Base-by-base conservation (phyloP, 768 basidiomycete genomes). In the Tulasnella sp. region DNA sequence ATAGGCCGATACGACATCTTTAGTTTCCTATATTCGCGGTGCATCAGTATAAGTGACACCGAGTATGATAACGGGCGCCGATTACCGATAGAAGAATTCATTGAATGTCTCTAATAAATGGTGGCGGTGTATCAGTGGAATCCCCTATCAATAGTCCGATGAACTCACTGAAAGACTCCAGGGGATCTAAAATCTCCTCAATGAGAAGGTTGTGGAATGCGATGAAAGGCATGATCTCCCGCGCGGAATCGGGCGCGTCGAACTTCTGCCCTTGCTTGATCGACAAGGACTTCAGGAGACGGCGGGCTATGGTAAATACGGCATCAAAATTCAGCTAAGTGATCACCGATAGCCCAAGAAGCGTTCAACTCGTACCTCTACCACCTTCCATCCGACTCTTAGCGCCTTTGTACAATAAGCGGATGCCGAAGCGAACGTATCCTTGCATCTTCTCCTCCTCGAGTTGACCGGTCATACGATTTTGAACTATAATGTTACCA, bases 361-460 rank as follows among this genome's bases (percentile, higher is more conserved):
- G 15, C 23, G 13, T 13, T n/a, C n/a, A n/a, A n/a, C 26, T 72
- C 80, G 48, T 64, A 88, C 91, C 89, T 74, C 88, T 73, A 13
- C 76, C 82, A 50, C 94, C 89, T 69, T 95, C 92, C 89, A 96
- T 93, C 29, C 85, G 76, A 63, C 85, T 81, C 64, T 82, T 85
- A 43, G 86, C 88, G 23, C 92, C 93, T 45, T 88, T 89, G 77
- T 98, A 99, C 61, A 97, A 70, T 60, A 99, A 68, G 26, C 95
- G 77, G 67, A 99, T 99, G 2, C 95, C 95, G 15, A 99, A 73
- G 41, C 94, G 76, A 0, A 97, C 91, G 68, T 96, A 97, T 11
- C 83, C 83, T 67, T 93, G 86, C 92, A 97, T 99, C 76, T 97
- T 98, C 74, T 98, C 95, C 72, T 99, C 95, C 68, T 93, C 87